Conservation (phyloP, 805 yeast genomes). For the Spathaspora girioi region DNA sequence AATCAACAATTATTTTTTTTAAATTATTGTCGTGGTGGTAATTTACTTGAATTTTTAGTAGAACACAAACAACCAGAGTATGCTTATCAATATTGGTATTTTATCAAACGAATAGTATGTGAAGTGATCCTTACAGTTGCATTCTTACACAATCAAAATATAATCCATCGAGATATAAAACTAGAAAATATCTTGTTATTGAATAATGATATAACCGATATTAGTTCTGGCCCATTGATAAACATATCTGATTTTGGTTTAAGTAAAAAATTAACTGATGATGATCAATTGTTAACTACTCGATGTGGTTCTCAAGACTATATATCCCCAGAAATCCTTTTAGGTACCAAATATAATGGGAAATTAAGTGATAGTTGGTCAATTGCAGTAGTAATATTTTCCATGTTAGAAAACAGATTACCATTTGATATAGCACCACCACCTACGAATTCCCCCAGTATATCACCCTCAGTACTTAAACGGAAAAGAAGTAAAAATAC, state of each 20-base stretch:
- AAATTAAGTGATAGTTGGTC: slow-evolving; percentile 93
- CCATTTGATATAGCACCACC: slow-evolving; percentile 87
- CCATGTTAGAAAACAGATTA: slow-evolving; percentile 76
- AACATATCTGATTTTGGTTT: slow-evolving; percentile 87
- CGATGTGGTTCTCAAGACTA: slow-evolving; percentile 97
- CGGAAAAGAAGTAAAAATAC: slow-evolving; percentile 44
- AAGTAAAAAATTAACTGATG: slow-evolving; percentile 62
- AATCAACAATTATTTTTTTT: slow-evolving; percentile 51
- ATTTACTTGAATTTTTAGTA: slow-evolving; percentile 58
- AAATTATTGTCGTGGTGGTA: slow-evolving; percentile 84
- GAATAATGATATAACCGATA: slow-evolving; percentile 19
- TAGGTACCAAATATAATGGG: slow-evolving; percentile 92
- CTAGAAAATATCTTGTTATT: slow-evolving; percentile 71
- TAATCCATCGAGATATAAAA: slow-evolving; percentile 90
- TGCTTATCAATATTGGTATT: slow-evolving; percentile 37
- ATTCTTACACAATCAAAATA: slow-evolving; percentile 62
- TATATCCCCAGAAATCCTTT: slow-evolving; percentile 87
- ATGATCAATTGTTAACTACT: slow-evolving; percentile 66
- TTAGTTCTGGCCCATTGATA: slow-evolving; percentile 22
- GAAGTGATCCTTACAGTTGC: slow-evolving; percentile 69
- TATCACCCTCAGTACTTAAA: slow-evolving; percentile 40
- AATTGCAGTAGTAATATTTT: slow-evolving; percentile 83
- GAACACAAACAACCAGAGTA: slow-evolving; percentile 28
- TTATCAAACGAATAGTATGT: slow-evolving; percentile 60
- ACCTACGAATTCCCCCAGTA: slow-evolving; percentile 21